Evolutionary conservation across 2,329 filamentous ascomycete genomes (phyloP).

Genomic region (Shiraia sp.): DNA sequence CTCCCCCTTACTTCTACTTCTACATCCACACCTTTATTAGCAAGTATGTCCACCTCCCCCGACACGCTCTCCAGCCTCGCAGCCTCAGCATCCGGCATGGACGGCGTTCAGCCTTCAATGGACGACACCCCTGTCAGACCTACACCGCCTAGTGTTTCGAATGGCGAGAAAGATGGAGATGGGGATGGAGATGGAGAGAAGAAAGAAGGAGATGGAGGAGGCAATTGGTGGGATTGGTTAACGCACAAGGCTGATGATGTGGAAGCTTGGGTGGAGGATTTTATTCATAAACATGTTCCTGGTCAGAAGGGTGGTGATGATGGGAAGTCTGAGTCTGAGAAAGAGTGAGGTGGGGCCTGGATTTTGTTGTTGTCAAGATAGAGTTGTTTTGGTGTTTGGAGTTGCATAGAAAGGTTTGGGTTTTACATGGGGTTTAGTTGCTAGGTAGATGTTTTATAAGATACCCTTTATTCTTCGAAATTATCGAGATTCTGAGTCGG

Average conservation of each 20-base stretch:
- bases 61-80: constrained; percentile 26
- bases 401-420: too few relatives aligned
- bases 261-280: constrained; percentile 42
- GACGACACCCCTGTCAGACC: constrained; percentile 4
- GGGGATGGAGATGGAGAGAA: constrained; percentile 7
- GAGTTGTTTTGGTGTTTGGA: too few relatives aligned
- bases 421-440: too few relatives aligned
- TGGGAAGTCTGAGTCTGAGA: too few relatives aligned
- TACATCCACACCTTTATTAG: constrained; percentile 9
- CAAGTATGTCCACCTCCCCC: constrained; percentile 18
- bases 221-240: constrained; percentile 43
- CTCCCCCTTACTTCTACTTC: constrained; percentile 1
- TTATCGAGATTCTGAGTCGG: too few relatives aligned
- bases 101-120: constrained; percentile 12
- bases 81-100: constrained; percentile 26
- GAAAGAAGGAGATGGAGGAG: too few relatives aligned
- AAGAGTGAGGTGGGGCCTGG: too few relatives aligned
- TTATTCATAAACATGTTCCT: constrained; percentile 35
- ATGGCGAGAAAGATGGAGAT: constrained; percentile 17
- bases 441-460: too few relatives aligned
- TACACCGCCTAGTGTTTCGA: constrained; percentile 16
- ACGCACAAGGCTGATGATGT: constrained; percentile 41
- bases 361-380: too few relatives aligned
- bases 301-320: constrained; percentile 1
- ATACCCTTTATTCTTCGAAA: too few relatives aligned